Conservation (phyloP, 768 basidiomycete species). For the Tephrocybe rancida region DNA sequence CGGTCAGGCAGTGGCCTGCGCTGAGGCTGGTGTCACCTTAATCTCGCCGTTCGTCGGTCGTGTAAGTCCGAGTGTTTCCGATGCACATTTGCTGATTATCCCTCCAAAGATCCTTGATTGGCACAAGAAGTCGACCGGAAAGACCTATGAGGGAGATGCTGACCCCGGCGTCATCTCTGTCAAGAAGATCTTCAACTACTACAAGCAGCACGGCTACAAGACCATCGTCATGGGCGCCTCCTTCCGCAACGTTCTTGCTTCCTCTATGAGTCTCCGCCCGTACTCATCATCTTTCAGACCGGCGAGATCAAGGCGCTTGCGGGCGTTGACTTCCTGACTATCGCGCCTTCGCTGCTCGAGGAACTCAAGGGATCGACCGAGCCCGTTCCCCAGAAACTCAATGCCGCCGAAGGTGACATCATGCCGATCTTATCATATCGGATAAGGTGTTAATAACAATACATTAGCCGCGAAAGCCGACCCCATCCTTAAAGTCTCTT, state of each 20-base stretch:
- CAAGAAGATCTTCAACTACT: conserved; percentile 98
- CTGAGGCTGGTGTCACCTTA: conserved; percentile 96
- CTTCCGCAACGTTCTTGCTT: conserved; percentile 83
- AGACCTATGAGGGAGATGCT: conserved; percentile 85
- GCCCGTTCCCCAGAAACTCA: conserved; percentile 84
- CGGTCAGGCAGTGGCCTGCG: conserved; percentile 97
- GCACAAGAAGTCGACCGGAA: conserved; percentile 93
- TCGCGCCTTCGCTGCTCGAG: conserved; percentile 87
- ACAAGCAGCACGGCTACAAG: conserved; percentile 98
- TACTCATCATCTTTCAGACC: conserved; percentile 45
- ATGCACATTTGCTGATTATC: conserved; percentile 12
- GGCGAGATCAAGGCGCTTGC: conserved; percentile 95
- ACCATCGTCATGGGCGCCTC: conserved; percentile 99
- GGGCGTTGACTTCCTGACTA: conserved; percentile 97
- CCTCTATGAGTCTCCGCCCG: conserved; percentile 4
- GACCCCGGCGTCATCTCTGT: conserved; percentile 98
- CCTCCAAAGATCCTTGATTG: conserved; percentile 88
- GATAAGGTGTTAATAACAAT: conserved; percentile 2
- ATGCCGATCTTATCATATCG: conserved; percentile 8
- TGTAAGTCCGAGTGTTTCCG: conserved; percentile 48
- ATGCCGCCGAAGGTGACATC: conserved; percentile 58
- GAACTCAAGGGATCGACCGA: conserved; percentile 85
- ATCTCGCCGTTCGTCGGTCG: conserved; percentile 99
- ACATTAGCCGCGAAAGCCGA: conserved; percentile 53
- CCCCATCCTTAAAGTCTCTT: conserved; percentile 79